These are phyloP conservation scores for Aspergillus sp. DNA, from an alignment of 2,329 filamentous ascomycete species.

Conservation along the genomic window DNA sequence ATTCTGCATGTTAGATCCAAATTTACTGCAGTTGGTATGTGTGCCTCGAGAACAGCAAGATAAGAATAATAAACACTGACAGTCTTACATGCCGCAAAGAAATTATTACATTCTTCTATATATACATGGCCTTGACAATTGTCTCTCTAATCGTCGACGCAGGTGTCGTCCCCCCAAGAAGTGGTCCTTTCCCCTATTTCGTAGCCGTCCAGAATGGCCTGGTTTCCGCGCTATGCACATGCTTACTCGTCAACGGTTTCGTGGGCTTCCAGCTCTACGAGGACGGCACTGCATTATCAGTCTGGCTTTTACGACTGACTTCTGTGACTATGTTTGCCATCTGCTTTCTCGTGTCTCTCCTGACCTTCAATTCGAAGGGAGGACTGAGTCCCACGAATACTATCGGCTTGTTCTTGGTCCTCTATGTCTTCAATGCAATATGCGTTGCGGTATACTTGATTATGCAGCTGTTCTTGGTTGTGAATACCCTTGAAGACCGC, in stretches of 20 bases:
- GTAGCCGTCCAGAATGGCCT: constrained; percentile 80
- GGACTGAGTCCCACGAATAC: constrained; percentile 81
- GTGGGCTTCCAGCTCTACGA: constrained; percentile 98
- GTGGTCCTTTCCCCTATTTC: constrained; percentile 80
- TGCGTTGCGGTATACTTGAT: constrained; percentile 77
- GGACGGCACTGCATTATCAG: constrained; percentile 84
- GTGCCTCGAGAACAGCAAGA: background rate
- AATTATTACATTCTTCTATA: constrained; percentile 89
- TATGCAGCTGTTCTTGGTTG: constrained; percentile 82
- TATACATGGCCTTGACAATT: constrained; percentile 86
- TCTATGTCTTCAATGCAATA: constrained; percentile 86
- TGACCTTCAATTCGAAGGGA: constrained; percentile 89
- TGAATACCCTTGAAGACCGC: constrained; percentile 84
- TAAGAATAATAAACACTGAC: constrained; percentile 4
- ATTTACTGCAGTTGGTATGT: constrained; percentile 90
- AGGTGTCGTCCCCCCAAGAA: constrained; percentile 80
- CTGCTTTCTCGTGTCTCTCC: constrained; percentile 76
- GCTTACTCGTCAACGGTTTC: constrained; percentile 91
- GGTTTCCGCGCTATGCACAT: constrained; percentile 76
- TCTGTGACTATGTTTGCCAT: constrained; percentile 78
- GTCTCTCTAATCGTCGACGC: constrained; percentile 85
- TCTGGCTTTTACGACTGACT: constrained; percentile 81
- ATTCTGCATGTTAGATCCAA: constrained; percentile 94
- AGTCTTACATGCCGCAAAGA: constrained; percentile 54
- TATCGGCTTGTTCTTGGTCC: constrained; percentile 78